Evolutionary conservation across 257 asterid species (phyloP), one percentile per base, ranked within the genome.

Genomic region (Petunia secreta): DNA sequence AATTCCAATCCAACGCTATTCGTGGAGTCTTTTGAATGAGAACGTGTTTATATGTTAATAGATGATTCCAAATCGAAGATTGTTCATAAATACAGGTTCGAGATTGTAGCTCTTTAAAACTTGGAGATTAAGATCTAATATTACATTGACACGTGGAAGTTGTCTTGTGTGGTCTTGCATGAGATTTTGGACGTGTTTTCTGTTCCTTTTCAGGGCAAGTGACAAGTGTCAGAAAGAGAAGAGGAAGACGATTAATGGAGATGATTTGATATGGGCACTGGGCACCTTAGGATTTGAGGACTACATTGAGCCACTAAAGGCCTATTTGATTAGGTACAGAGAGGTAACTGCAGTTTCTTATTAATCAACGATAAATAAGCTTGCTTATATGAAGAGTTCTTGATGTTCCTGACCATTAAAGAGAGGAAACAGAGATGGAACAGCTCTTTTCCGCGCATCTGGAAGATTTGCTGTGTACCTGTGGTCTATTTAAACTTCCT

Each of bases 191-290:
- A 38, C 36, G 8, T 5, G 38, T 59, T 55, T 52, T 38, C 57
- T 58, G 25, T 75, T 50, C 81, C 64, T 50, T 79, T 43, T 57
- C 52, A 91, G 96, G 75, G 96, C 92, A n/a, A 87, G 91, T 65
- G 94, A 90, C 57, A 89, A 87, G 84, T 88, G 95, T 73, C 93
- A 87, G 71, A 88, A 85, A 78, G 92, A 91, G 89, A 89, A 91
- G 84, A 88, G 95, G 80, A 91, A 91, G 87, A 91, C 95, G 1
- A 83, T 91, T 46, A 91, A 89, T 48, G 95, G 95, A 64, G 93
- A 91, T 85, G 95, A 91, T 89, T 81, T 91, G 84, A n/a, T 91
- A 69, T 89, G 89, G 89, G 89, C 95, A 54, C 79, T 91, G 92
- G 89, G 88, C 63, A 91, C 90, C 79, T 80, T 90, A 85, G 94